Evolutionary conservation across 116 monocot genomes (phyloP).

Genomic region (Papilionanthe hybrid): DNA sequence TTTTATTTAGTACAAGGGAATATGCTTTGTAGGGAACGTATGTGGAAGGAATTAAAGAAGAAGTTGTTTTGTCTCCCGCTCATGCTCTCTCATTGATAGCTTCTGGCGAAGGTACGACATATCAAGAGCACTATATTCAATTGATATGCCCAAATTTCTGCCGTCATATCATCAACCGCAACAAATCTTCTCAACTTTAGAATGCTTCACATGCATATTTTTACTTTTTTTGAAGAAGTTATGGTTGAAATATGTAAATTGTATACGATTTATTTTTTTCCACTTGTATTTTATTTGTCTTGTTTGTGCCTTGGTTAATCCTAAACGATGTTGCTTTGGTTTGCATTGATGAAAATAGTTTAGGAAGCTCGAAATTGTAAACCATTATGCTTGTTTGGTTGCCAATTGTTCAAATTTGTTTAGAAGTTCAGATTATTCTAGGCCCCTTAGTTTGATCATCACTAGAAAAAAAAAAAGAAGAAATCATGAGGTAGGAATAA

Average conservation of each 20-base stretch:
- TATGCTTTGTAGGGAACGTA: conserved; percentile 69
- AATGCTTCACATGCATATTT: background rate
- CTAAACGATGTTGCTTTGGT: too few species aligned
- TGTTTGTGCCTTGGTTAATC: too few species aligned
- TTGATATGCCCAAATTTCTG: background rate
- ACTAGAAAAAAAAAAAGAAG: too few species aligned
- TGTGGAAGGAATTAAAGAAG: conserved; percentile 99
- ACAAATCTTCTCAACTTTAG: background rate
- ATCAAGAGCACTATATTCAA: background rate
- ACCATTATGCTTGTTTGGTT: too few species aligned
- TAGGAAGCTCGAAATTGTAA: too few species aligned
- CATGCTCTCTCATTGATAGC: conserved; percentile 98
- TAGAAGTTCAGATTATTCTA: too few species aligned
- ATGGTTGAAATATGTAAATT: background rate
- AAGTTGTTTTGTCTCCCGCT: conserved; percentile 95
- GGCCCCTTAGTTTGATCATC: too few species aligned
- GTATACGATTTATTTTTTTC: background rate
- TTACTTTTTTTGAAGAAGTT: background rate
- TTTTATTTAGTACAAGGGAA: background rate
- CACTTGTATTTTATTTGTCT: background rate
- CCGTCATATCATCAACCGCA: background rate
- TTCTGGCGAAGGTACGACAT: conserved; percentile 81
- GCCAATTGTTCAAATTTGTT: too few species aligned
- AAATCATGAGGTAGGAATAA: too few species aligned
- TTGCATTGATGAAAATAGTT: too few species aligned